A percentile compares a stretch with the other conserved stretches of the same genome.
Evolutionary conservation across 2,329 filamentous ascomycete genomes (phyloP).

Genomic region (Alternaria dauci): DNA sequence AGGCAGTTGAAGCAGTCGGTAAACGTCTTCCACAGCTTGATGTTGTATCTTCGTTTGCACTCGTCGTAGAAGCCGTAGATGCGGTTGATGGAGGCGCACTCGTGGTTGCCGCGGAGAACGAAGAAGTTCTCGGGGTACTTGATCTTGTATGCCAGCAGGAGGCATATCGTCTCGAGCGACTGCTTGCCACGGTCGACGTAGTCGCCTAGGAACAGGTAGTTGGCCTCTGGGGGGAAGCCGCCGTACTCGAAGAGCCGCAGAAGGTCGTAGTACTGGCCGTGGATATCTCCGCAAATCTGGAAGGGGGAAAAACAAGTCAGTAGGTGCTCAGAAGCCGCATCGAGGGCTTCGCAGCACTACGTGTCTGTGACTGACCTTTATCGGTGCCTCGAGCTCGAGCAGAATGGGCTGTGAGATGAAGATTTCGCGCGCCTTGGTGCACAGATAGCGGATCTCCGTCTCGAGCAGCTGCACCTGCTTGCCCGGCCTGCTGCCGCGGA

Average conservation of each 20-base stretch:
- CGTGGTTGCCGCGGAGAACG: conserved; percentile 97
- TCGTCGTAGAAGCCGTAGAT: conserved; percentile 99
- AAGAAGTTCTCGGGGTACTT: conserved; percentile 99
- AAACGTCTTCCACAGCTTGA: conserved; percentile 99
- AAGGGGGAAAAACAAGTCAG: conserved; percentile 20
- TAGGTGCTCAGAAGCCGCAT: conserved; percentile 6
- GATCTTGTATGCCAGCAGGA: conserved; percentile 98
- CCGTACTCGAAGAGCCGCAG: conserved; percentile 97
- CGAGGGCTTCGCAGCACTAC: conserved; percentile 8
- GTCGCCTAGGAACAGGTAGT: conserved; percentile 99
- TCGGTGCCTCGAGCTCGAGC: conserved; percentile 95
- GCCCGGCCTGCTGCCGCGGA: conserved; percentile 94
- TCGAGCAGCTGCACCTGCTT: conserved; percentile 98
- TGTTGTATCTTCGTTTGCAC: conserved; percentile 98
- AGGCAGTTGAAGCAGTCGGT: conserved; percentile 99
- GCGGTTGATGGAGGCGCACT: conserved; percentile 98
- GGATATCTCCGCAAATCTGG: conserved; percentile 98
- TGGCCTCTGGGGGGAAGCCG: conserved; percentile 96
- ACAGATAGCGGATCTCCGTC: conserved; percentile 94
- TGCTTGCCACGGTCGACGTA: conserved; percentile 99
- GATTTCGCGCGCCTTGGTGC: conserved; percentile 98
- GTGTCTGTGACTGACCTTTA: conserved; percentile 76
- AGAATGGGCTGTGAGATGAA: conserved; percentile 99
- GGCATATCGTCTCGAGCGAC: conserved; percentile 96
- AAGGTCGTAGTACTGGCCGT: conserved; percentile 98